phyloP scores from a whole-genome alignment of 108 stramenopile species.

The Cyclotella choctawhatcheeana region DNA sequence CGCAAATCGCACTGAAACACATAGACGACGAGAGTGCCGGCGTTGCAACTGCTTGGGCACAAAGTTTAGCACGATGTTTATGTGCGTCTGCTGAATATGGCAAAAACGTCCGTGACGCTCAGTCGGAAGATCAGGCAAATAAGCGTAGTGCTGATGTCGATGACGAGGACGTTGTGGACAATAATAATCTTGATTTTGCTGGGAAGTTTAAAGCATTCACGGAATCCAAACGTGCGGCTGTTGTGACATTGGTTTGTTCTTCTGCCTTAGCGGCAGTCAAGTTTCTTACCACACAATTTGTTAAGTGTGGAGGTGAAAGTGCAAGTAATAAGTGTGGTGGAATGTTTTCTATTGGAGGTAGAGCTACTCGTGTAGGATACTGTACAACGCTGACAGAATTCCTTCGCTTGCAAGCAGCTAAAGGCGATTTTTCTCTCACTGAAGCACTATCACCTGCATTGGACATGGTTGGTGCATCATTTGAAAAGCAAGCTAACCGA shows the following conservation, averaged over 20 bases:
- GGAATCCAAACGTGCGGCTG: slow-evolving; percentile 40
- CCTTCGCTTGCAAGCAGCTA: slow-evolving; percentile 55
- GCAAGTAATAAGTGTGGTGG: slow-evolving; percentile 70
- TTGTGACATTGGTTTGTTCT: slow-evolving; percentile 46
- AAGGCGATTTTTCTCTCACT: slow-evolving; percentile 48
- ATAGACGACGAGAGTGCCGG: slow-evolving; percentile 82
- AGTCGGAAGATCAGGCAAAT: slow-evolving; percentile 45
- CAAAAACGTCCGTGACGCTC: slow-evolving; percentile 32
- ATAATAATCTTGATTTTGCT: slow-evolving; percentile 40
- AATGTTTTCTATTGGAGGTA: slow-evolving; percentile 72
- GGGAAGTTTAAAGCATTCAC: slow-evolving; percentile 55
- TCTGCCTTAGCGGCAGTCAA: slow-evolving; percentile 57
- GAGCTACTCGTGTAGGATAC: slow-evolving; percentile 79
- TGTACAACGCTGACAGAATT: slow-evolving; percentile 56
- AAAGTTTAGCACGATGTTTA: slow-evolving; percentile 75
- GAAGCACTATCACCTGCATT: slow-evolving; percentile 61
- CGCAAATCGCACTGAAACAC: slow-evolving; percentile 70
- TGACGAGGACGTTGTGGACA: slow-evolving; percentile 28
- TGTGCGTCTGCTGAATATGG: slow-evolving; percentile 68
- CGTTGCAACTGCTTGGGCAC: slow-evolving; percentile 68
- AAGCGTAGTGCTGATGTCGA: slow-evolving; percentile 51
- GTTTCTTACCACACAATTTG: slow-evolving; percentile 70
- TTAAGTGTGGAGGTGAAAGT: slow-evolving; percentile 82
- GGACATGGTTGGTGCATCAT: slow-evolving; percentile 71
- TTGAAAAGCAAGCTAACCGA: slow-evolving; percentile 67